Evolutionary conservation across 2,329 filamentous ascomycete genomes (phyloP).

Genomic region (Pseudogymnoascus sp.): DNA sequence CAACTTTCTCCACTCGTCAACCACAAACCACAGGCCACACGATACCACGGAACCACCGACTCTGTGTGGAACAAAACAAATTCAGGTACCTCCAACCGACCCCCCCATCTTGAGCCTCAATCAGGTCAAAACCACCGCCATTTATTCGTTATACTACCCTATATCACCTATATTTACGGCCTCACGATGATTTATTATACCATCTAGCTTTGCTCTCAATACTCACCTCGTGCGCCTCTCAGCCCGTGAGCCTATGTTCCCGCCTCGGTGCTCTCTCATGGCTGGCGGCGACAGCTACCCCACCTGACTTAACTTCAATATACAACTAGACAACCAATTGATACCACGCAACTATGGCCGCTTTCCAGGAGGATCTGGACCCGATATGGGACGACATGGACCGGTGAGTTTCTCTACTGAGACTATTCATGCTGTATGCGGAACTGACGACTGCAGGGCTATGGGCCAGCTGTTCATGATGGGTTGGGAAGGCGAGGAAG

Average conservation of each 20-base stretch:
- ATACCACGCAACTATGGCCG: constrained; percentile 28
- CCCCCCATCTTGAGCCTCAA: background rate
- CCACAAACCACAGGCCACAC: background rate
- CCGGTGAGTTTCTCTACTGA: constrained; percentile 18
- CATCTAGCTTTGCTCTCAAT: background rate
- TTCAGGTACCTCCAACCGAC: background rate
- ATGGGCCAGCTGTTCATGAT: constrained; percentile 73
- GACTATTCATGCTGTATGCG: constrained; percentile 18
- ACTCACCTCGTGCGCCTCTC: background rate
- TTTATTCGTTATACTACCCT: background rate
- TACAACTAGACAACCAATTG: constrained; percentile 24
- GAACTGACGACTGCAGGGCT: constrained; percentile 37
- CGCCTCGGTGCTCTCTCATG: background rate
- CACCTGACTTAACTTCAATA: constrained; percentile 13
- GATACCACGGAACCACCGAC: background rate
- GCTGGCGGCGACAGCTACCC: constrained; percentile 5
- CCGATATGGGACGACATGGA: constrained; percentile 38
- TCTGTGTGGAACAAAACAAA: background rate
- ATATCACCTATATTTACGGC: background rate
- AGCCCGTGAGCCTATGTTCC: background rate
- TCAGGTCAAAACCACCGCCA: background rate
- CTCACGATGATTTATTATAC: constrained; percentile 1
- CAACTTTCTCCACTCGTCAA: background rate
- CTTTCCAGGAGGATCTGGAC: constrained; percentile 42
- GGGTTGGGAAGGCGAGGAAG: constrained; percentile 77